Conservation (phyloP, 139 green algal species). For the Micromonas pusilla region DNA sequence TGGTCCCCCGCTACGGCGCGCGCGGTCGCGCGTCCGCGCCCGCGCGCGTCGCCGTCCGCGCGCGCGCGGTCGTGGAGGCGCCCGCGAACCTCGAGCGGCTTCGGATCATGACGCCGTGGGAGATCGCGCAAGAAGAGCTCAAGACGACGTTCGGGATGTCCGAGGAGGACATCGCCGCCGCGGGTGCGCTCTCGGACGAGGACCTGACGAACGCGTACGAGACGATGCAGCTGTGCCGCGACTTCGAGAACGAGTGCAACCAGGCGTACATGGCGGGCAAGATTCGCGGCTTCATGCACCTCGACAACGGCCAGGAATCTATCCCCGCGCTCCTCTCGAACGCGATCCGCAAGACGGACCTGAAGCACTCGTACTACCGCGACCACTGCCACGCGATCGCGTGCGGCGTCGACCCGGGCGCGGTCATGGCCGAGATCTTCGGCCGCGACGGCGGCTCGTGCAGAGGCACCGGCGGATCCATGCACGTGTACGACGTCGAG, state of each 20-base stretch:
- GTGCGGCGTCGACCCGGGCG: constrained; percentile 21
- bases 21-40: neutral
- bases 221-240: constrained; percentile 31
- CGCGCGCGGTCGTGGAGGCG: neutral
- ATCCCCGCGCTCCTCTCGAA: constrained; percentile 28
- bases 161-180: neutral
- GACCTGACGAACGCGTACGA: constrained; percentile 26
- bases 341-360: constrained; percentile 21
- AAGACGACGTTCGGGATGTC: neutral
- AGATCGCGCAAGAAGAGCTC: neutral
- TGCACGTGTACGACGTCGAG: constrained; percentile 31
- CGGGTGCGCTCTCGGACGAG: constrained; percentile 4
- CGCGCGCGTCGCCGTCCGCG: too few species aligned
- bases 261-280: constrained; percentile 32
- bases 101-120: constrained; percentile 23
- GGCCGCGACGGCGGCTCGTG: constrained; percentile 24
- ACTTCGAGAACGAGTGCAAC: constrained; percentile 34
- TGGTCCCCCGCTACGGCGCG: too few species aligned
- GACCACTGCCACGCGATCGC: constrained; percentile 31
- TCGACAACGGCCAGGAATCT: constrained; percentile 32
- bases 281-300: constrained; percentile 34
- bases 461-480: constrained; percentile 22
- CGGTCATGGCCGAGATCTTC: constrained; percentile 30
- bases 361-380: constrained; percentile 35
- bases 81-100: constrained; percentile 18